Evolutionary conservation across 2,329 filamentous ascomycete genomes (phyloP), one percentile per base, ranked within the genome.

Genomic region (Exophiala oligosperma): DNA sequence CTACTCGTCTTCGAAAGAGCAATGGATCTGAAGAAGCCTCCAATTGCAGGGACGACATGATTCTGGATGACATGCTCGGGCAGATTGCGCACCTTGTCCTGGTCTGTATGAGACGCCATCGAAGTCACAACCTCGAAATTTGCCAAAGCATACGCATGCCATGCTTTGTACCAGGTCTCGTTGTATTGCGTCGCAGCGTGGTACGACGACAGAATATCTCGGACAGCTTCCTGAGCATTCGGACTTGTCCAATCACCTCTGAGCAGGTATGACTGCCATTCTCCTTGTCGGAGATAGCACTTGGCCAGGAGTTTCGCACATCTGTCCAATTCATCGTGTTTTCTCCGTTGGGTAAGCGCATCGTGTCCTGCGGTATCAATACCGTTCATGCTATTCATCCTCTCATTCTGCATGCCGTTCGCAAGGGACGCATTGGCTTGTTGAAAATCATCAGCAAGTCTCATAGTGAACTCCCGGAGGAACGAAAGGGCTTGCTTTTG

Each of bases 111-210:
- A 23, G 88, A 82, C 7, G 87, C 84, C 57, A 94, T 79, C 0
- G 89, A 86, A 67, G 94, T 96, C 38, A 97, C 92, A 57, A 99
- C 94, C 75, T 99, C 93, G 69, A 99, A 99, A 74, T 99, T 99
- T 54, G 94, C 93, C 62, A 99, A 76, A 9, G 94, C 95, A 93
- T 94, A 99, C 0, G 94, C 90, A 74, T 99, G 94, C 94, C 94
- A 99, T 6, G 95, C 94, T 76, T 99, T 99, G 79, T 99, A 99
- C 85, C 93, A 99, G 61, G 88, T 87, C 35, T 91, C 88, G 71
- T 99, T 96, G 76, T 95, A 97, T 59, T 91, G 88, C 1, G 94
- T 99, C 1, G 95, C 95, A 59, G 92, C 88, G 17, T 87, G 87
- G 73, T 97, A 99, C 1, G 94, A 92, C n/a, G 85, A 83, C 24